phyloP scores from a whole-genome alignment of 2,329 filamentous ascomycete species.

The Fusarium marasasianum region DNA sequence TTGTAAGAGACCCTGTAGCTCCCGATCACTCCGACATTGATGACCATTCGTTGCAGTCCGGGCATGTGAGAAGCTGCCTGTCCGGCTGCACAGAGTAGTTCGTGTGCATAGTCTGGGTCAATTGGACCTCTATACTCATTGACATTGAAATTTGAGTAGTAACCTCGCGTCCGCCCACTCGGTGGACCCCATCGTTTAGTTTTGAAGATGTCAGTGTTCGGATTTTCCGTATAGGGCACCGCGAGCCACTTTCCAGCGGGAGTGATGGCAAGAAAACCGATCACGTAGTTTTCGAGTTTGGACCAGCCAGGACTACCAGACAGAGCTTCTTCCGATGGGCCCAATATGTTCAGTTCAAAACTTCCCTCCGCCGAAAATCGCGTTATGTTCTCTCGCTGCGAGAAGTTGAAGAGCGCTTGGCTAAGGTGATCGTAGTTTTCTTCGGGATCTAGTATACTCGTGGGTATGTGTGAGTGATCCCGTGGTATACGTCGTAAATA shows the following conservation, averaged over 20 bases:
- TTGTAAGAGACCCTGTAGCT: not conserved
- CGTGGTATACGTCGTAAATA: slow-evolving; percentile 1
- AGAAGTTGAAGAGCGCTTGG: slow-evolving; percentile 10
- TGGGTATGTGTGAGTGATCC: not conserved
- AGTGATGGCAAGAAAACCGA: not conserved
- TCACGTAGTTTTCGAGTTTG: not conserved
- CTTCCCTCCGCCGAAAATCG: not conserved
- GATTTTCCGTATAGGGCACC: not conserved
- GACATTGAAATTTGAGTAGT: not conserved
- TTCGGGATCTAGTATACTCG: not conserved
- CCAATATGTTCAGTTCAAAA: slow-evolving; percentile 2
- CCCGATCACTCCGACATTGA: not conserved
- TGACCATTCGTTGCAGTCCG: not conserved
- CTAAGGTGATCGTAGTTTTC: not conserved
- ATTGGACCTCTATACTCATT: slow-evolving; percentile 16
- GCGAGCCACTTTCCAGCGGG: slow-evolving; percentile 13
- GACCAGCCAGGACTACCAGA: not conserved
- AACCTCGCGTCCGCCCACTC: not conserved
- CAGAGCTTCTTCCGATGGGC: not conserved
- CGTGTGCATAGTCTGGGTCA: not conserved
- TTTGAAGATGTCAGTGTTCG: not conserved
- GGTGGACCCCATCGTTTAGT: slow-evolving; percentile 2
- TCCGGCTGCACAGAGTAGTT: not conserved
- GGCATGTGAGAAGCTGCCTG: slow-evolving; percentile 3
- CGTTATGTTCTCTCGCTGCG: not conserved